Conservation (phyloP, 1,139 yeast genomes). For the Taphrina flavorubra region DNA sequence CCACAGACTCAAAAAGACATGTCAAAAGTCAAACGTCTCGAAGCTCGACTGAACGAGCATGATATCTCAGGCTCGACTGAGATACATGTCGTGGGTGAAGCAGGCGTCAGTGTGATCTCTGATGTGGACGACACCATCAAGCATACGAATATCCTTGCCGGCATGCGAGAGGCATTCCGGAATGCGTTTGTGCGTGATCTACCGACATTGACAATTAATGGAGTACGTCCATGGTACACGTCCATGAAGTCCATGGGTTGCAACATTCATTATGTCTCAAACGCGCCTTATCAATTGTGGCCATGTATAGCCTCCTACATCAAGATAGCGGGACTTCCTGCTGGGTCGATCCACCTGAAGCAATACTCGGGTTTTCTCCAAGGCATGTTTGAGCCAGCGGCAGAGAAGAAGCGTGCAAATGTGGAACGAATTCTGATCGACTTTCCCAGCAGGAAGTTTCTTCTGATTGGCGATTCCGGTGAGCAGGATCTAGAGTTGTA, state of each 20-base stretch:
- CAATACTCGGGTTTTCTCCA: conserved; percentile 80
- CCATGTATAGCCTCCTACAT: conserved; percentile 68
- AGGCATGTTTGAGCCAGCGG: conserved; percentile 84
- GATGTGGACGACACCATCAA: conserved; percentile 96
- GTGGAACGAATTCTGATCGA: conserved; percentile 70
- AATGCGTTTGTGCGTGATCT: conserved; percentile 74
- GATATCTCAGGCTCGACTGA: conserved; percentile 44
- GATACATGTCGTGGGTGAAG: conserved; percentile 45
- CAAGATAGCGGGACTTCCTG: conserved; percentile 65
- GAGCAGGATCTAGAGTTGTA: conserved; percentile 95
- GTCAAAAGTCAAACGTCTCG: conserved; percentile 38
- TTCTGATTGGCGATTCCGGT: conserved; percentile 93
- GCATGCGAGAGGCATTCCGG: conserved; percentile 77
- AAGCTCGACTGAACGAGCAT: conserved; percentile 43
- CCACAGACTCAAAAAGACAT: conserved; percentile 17
- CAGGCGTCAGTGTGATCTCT: conserved; percentile 76
- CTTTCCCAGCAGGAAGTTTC: conserved; percentile 76
- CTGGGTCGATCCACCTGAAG: conserved; percentile 81
- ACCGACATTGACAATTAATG: conserved; percentile 70
- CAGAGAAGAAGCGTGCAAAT: conserved; percentile 74
- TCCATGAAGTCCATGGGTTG: conserved; percentile 56
- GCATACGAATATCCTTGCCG: conserved; percentile 86
- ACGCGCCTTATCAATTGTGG: conserved; percentile 90
- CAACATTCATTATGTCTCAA: conserved; percentile 87
- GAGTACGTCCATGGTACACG: conserved; percentile 74